Percentiles rank a stretch among this genome's conserved stretches.
phyloP scores from a whole-genome alignment of 2,329 filamentous ascomycete species.

The Simplicillium aogashimaense region DNA sequence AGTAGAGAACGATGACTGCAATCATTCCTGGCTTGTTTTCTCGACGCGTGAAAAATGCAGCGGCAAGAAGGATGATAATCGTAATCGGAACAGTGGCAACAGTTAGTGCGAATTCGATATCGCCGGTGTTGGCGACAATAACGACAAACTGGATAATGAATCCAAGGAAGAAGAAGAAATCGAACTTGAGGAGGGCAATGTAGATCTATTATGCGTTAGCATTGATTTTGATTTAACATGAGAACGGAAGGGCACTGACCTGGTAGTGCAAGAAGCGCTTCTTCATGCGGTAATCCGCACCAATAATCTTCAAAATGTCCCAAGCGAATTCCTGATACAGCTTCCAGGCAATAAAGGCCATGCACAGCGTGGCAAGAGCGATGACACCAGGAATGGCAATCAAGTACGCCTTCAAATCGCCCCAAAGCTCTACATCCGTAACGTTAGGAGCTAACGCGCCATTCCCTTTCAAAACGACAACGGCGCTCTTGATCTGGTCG shows the following conservation, averaged over 20 bases:
- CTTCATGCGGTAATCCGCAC: constrained; percentile 94
- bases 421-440: constrained; percentile 48
- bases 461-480: constrained; percentile 20
- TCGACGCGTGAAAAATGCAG: constrained; percentile 73
- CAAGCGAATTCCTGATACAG: constrained; percentile 97
- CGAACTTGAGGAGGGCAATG: constrained; percentile 94
- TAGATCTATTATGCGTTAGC: constrained; percentile 59
- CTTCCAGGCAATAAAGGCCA: constrained; percentile 81
- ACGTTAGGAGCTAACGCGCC: constrained; percentile 23
- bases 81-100: constrained; percentile 86
- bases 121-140: constrained; percentile 61
- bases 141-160: constrained; percentile 98
- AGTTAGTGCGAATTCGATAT: constrained; percentile 76
- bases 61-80: constrained; percentile 75
- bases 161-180: constrained; percentile 99
- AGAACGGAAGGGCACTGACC: constrained; percentile 38
- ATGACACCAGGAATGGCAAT: constrained; percentile 81
- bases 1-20: constrained; percentile 71
- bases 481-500: constrained; percentile 75
- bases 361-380: constrained; percentile 59
- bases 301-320: constrained; percentile 99
- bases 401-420: constrained; percentile 61
- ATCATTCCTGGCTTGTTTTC: constrained; percentile 76
- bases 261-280: constrained; percentile 93
- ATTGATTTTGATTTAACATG: not conserved